Evolutionary conservation across 257 asterid species (phyloP), one percentile per base, ranked within the genome.

Genomic region (Euphrasia confusa): DNA sequence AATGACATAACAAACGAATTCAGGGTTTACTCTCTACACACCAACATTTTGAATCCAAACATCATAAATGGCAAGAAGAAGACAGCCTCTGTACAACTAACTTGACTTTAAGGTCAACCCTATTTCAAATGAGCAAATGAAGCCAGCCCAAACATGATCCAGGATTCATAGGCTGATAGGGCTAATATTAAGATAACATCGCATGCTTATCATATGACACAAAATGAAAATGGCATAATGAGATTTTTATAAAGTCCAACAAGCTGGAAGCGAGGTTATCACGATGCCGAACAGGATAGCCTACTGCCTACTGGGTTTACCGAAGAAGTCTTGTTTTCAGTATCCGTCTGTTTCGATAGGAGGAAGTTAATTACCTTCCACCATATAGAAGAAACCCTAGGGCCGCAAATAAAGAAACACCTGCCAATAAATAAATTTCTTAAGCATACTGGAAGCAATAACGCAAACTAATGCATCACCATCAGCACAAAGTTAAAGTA

Each of bases 351-450:
- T 44, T 12, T 28, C 45, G 63, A 53, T 45, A 26, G 28, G 60
- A 64, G 33, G 56, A 61, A 47, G n/a, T 24, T 11, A 21, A 55
- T 37, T 81, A 92, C 99, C 99, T 89, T 83, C 99, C 99, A 65
- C 99, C 99, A 69, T 92, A 92, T 45, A 92, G 85, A 71, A 89
- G 95, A 79, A 92, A 92, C 45, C 97, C 97, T 73, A 92, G 68
- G 54, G 99, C 97, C 26, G 99, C 95, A 84, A 84, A 81, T 59
- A 92, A 74, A 64, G 89, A 89, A 47, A 87, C 95, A 58, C 95
- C 99, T 89, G 87, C 69, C 61, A 78, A 69, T 52, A 24, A 17
- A 75, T 54, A 72, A 55, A 68, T 55, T 64, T 62, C 57, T 63
- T 78, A 42, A 76, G 75, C 66, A 75, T 52, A 62, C 10, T 35